Percentiles rank a stretch among this genome's conserved stretches.
Evolutionary conservation across 2,329 filamentous ascomycete species (phyloP).

Genomic region (Corynespora cassiicola): DNA sequence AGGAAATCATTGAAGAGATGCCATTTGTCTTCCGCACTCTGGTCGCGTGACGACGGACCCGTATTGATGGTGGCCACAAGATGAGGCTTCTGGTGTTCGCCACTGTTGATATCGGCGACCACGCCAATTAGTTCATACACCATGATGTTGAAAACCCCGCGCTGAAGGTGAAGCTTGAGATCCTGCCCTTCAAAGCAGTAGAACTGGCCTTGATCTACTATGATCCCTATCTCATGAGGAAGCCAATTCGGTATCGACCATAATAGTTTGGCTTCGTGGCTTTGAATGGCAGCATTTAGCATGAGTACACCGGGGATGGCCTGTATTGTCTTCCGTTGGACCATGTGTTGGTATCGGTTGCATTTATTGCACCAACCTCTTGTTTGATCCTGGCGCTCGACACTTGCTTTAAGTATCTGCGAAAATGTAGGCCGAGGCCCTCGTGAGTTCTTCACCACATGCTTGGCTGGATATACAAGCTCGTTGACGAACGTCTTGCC

Average conservation of each 20-base stretch:
- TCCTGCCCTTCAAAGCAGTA: slow-evolving; percentile 96
- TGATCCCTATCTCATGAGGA: slow-evolving; percentile 91
- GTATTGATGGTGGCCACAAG: slow-evolving; percentile 91
- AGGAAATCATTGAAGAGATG: slow-evolving; percentile 98
- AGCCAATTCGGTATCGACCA: slow-evolving; percentile 93
- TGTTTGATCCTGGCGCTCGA: slow-evolving; percentile 87
- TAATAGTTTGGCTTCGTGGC: slow-evolving; percentile 74
- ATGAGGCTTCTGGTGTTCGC: slow-evolving; percentile 85
- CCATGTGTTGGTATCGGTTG: slow-evolving; percentile 86
- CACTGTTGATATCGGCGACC: slow-evolving; percentile 87
- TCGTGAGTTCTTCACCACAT: slow-evolving; percentile 62
- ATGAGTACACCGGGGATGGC: slow-evolving; percentile 84
- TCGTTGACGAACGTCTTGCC: slow-evolving; percentile 85
- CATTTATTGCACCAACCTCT: slow-evolving; percentile 94
- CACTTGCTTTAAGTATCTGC: slow-evolving; percentile 87
- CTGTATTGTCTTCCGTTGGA: slow-evolving; percentile 83
- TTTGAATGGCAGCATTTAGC: slow-evolving; percentile 80
- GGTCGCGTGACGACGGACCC: slow-evolving; percentile 67
- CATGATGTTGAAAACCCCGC: slow-evolving; percentile 78
- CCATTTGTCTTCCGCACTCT: slow-evolving; percentile 75
- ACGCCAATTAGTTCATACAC: slow-evolving; percentile 93
- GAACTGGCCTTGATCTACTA: slow-evolving; percentile 88
- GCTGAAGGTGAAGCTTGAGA: slow-evolving; percentile 77
- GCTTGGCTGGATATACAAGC: slow-evolving; percentile 75
- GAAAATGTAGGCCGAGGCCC: slow-evolving; percentile 71